Evolutionary conservation across 768 basidiomycete species (phyloP).

Genomic region (Russula emetica): DNA sequence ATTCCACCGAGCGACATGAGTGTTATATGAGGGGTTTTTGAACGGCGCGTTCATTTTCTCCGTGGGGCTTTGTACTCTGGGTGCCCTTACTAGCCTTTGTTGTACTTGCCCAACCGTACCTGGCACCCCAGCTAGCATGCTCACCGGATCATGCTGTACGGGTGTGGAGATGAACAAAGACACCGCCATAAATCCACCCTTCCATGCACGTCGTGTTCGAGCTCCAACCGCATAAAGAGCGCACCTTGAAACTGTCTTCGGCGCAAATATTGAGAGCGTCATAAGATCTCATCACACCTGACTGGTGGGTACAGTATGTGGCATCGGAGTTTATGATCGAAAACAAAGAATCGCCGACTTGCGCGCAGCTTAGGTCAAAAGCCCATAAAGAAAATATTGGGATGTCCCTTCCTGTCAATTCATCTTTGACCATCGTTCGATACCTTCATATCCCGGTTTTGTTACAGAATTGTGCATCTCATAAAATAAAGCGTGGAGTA

Average conservation of each 20-base stretch:
- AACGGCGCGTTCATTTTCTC: neutral
- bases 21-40: neutral
- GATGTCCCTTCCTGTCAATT: too few relatives aligned
- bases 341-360: neutral
- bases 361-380: too few relatives aligned
- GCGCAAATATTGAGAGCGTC: neutral
- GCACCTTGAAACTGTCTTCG: neutral
- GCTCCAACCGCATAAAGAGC: neutral
- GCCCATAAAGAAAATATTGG: too few relatives aligned
- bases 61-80: neutral
- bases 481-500: too few relatives aligned
- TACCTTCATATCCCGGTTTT: too few relatives aligned
- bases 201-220: too few relatives aligned
- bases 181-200: too few relatives aligned
- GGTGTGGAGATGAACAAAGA: too few relatives aligned
- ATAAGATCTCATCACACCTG: neutral
- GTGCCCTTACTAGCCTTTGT: slow-evolving; percentile 6
- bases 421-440: too few relatives aligned
- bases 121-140: neutral
- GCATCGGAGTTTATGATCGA: neutral
- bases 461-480: too few relatives aligned
- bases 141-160: too few relatives aligned
- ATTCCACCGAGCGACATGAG: neutral
- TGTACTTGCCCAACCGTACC: slow-evolving; percentile 4
- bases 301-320: too few relatives aligned